Evolutionary conservation across 352 stramenopile genomes (phyloP).

Genomic region (Globisporangium viniferum): DNA sequence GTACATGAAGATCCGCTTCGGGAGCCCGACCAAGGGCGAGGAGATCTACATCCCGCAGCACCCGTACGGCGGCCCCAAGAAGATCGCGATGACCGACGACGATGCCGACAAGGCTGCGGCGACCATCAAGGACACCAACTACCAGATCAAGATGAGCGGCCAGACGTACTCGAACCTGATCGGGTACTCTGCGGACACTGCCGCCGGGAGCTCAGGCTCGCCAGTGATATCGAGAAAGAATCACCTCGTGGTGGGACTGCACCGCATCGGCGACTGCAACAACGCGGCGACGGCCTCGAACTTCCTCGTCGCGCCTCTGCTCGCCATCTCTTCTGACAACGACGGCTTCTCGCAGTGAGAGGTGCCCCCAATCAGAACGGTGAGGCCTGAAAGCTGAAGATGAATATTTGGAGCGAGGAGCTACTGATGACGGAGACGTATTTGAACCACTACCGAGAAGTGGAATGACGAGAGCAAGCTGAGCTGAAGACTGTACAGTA

Average conservation of each 20-base stretch:
- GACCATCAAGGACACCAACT: constrained; percentile 34
- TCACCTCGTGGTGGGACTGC: constrained; percentile 31
- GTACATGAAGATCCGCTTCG: constrained; percentile 60
- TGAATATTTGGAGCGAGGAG: neutral
- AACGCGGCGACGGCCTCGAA: constrained; percentile 28
- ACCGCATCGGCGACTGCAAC: constrained; percentile 40
- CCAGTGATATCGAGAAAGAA: constrained; percentile 22
- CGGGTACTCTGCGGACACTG: constrained; percentile 36
- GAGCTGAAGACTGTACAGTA: neutral
- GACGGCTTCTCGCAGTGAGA: constrained; percentile 20
- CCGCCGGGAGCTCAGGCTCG: constrained; percentile 32
- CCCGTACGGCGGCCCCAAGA: constrained; percentile 54
- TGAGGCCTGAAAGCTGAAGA: neutral
- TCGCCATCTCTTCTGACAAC: constrained; percentile 25
- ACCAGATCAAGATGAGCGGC: constrained; percentile 28
- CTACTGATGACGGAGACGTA: neutral
- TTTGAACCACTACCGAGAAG: neutral
- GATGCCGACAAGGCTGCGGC: constrained; percentile 31
- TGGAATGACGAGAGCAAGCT: no score
- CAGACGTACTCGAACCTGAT: constrained; percentile 22
- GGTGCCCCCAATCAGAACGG: neutral
- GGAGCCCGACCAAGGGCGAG: constrained; percentile 40
- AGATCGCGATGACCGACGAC: constrained; percentile 53
- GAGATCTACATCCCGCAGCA: constrained; percentile 76
- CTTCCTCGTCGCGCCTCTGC: constrained; percentile 19